Conservation (phyloP, 2,329 filamentous ascomycete genomes). For the Cylindrodendrum hubeiense region DNA sequence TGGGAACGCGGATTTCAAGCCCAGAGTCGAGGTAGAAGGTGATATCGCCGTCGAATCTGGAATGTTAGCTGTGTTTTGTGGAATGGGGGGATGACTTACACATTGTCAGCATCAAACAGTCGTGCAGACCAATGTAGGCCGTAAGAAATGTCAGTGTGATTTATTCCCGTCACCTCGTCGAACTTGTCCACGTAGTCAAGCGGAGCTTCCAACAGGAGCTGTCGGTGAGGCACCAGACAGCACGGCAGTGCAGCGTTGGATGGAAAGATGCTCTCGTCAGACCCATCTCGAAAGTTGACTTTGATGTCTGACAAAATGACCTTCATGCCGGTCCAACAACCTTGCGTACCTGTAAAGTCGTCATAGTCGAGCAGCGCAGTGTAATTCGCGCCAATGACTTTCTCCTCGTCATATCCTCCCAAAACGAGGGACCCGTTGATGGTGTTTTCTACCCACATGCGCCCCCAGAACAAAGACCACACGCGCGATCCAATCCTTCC, state of each 20-base stretch:
- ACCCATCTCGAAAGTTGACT: constrained; percentile 46
- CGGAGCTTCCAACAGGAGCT: constrained; percentile 46
- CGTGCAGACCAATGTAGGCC: constrained; percentile 36
- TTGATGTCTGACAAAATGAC: constrained; percentile 37
- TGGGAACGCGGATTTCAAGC: constrained; percentile 45
- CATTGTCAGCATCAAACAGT: constrained; percentile 25
- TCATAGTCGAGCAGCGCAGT: constrained; percentile 39
- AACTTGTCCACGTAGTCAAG: constrained; percentile 35
- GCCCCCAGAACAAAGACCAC: constrained; percentile 53
- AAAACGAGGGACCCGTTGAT: constrained; percentile 49
- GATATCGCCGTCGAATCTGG: constrained; percentile 45
- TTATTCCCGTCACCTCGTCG: constrained; percentile 26
- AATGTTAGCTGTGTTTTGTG: background rate
- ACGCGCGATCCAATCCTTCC: constrained; percentile 44
- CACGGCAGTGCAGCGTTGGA: constrained; percentile 35
- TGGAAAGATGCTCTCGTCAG: constrained; percentile 43
- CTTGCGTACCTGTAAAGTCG: constrained; percentile 26
- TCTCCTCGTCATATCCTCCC: constrained; percentile 51
- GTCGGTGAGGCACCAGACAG: constrained; percentile 49
- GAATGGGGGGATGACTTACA: constrained; percentile 1
- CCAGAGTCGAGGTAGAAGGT: constrained; percentile 46
- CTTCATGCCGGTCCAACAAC: constrained; percentile 41
- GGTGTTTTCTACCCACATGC: constrained; percentile 43
- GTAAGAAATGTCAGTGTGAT: constrained; percentile 17
- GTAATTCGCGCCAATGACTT: constrained; percentile 44